Evolutionary conservation across 371 early-diverging fungal genomes (phyloP).

Genomic region (Apophysomyces elegans): DNA sequence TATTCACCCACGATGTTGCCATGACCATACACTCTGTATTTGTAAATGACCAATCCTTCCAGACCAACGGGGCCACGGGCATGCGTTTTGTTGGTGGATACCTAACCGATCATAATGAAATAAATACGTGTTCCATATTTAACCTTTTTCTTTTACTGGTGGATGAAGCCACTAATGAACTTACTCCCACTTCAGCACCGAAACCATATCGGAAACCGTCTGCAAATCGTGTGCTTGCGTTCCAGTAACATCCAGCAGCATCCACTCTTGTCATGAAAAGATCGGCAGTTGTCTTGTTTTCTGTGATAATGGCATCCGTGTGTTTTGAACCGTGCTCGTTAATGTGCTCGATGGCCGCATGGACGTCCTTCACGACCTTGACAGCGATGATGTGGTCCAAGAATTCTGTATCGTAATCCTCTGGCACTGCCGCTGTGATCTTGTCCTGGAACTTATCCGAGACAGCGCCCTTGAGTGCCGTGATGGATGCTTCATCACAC

Average conservation of each 20-base stretch:
- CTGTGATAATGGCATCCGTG: slow-evolving; percentile 93
- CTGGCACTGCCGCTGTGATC: slow-evolving; percentile 34
- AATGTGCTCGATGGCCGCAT: slow-evolving; percentile 89
- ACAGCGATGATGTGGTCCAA: slow-evolving; percentile 87
- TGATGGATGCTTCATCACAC: slow-evolving; percentile 49
- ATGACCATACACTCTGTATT: slow-evolving; percentile 88
- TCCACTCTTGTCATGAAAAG: slow-evolving; percentile 90
- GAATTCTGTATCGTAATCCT: slow-evolving; percentile 90
- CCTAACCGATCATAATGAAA: slow-evolving; percentile 27
- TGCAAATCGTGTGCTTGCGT: slow-evolving; percentile 94
- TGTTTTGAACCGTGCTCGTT: slow-evolving; percentile 93
- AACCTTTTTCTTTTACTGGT: no score
- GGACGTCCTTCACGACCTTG: slow-evolving; percentile 72
- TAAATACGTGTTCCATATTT: no score
- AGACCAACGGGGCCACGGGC: slow-evolving; percentile 97
- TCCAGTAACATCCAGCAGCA: slow-evolving; percentile 97
- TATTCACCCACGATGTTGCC: slow-evolving; percentile 87
- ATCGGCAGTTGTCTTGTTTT: slow-evolving; percentile 72
- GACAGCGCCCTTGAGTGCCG: slow-evolving; percentile 26
- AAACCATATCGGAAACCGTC: slow-evolving; percentile 98
- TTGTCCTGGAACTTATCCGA: slow-evolving; percentile 24
- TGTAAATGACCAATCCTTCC: slow-evolving; percentile 96
- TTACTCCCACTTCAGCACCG: slow-evolving; percentile 95
- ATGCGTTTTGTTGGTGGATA: slow-evolving; percentile 97
- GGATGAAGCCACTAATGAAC: slow-evolving; percentile 1